Conservation (phyloP, 768 basidiomycete species). For the Gymnopilus junonius region DNA sequence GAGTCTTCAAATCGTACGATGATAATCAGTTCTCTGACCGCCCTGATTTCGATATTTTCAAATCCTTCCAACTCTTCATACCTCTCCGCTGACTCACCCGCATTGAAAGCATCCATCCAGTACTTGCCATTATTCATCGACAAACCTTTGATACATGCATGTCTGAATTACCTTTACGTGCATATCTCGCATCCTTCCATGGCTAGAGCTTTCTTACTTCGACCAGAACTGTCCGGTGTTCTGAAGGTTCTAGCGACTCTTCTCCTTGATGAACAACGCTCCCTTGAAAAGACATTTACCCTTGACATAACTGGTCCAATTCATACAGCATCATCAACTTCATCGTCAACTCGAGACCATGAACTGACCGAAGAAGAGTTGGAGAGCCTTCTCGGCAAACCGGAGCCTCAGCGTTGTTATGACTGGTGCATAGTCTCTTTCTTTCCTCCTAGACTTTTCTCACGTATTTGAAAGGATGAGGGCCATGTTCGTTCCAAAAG, state of each 20-base stretch:
- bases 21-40: slow-evolving; percentile 66
- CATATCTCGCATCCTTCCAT: slow-evolving; percentile 77
- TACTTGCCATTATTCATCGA: slow-evolving; percentile 78
- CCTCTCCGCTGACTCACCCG: slow-evolving; percentile 58
- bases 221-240: slow-evolving; percentile 70
- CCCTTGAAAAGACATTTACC: slow-evolving; percentile 62
- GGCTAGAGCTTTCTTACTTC: slow-evolving; percentile 78
- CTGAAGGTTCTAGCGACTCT: slow-evolving; percentile 70
- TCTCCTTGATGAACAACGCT: slow-evolving; percentile 66
- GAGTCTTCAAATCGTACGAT: slow-evolving; percentile 74
- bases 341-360: slow-evolving; percentile 55
- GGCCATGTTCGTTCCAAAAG: slow-evolving; percentile 77
- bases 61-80: slow-evolving; percentile 62
- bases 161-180: slow-evolving; percentile 74
- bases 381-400: slow-evolving; percentile 54
- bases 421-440: slow-evolving; percentile 62
- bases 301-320: slow-evolving; percentile 65
- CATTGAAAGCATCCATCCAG: slow-evolving; percentile 64
- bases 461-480: slow-evolving; percentile 72
- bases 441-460: background rate
- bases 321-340: slow-evolving; percentile 59
- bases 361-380: slow-evolving; percentile 76
- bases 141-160: slow-evolving; percentile 69
- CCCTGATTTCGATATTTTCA: slow-evolving; percentile 65
- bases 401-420: slow-evolving; percentile 81